These are phyloP conservation scores for Protostelium mycophagum DNA, from an alignment of 78 protist genomes.

Conservation along the genomic window DNA sequence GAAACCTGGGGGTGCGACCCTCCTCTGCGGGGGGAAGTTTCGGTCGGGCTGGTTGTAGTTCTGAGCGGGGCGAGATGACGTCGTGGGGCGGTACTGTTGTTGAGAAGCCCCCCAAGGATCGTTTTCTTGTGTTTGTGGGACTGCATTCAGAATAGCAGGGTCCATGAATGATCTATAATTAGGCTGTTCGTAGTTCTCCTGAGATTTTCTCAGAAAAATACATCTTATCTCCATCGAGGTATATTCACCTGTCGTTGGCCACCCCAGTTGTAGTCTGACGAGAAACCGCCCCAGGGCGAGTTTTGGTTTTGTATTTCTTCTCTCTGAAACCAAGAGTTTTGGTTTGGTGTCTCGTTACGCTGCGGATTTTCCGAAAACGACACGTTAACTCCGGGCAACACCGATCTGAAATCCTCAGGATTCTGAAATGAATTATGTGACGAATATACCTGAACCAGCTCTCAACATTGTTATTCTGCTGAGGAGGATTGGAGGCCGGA, in stretches of 20 bases:
- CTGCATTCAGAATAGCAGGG: background rate
- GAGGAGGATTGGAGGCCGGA: background rate
- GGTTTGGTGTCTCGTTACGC: too few species aligned
- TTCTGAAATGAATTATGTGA: too few species aligned
- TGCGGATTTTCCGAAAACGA: background rate
- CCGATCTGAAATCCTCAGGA: too few species aligned
- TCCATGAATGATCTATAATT: background rate
- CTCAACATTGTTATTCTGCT: background rate
- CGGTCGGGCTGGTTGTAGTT: background rate
- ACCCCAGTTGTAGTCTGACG: too few species aligned
- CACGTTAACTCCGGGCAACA: background rate
- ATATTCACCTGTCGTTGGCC: too few species aligned
- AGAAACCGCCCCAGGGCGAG: too few species aligned
- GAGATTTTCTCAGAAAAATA: too few species aligned
- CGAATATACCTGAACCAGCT: background rate
- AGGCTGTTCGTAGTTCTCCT: background rate
- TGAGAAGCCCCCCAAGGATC: background rate
- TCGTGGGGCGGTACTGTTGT: background rate
- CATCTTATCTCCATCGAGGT: too few species aligned
- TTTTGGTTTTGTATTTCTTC: too few species aligned
- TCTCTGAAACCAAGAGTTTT: too few species aligned
- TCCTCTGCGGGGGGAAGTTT: too few species aligned
- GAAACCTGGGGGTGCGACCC: background rate
- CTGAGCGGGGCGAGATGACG: background rate
- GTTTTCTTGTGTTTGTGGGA: background rate